phyloP scores from a whole-genome alignment of 306 rosid genomes.

The Vicia faba region DNA sequence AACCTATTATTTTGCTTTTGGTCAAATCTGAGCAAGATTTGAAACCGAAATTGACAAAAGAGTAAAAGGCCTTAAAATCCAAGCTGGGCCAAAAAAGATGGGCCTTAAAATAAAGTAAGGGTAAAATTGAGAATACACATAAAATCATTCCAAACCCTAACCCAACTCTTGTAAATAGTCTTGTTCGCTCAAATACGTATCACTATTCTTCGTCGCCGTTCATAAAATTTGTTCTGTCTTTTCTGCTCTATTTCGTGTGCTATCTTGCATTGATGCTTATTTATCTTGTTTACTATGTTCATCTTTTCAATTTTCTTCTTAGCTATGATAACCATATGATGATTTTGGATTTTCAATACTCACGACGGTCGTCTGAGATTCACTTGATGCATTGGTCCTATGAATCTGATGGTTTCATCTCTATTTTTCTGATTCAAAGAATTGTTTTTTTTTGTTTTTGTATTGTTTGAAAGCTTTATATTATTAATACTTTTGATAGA shows the following conservation, averaged over 20 bases:
- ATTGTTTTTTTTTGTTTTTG: no score
- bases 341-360: slow-evolving; percentile 37
- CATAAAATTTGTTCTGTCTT: no score
- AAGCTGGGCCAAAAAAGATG: background rate
- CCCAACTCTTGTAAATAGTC: slow-evolving; percentile 4
- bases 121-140: background rate
- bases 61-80: no score
- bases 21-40: no score
- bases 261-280: background rate
- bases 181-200: background rate
- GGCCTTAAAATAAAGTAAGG: background rate
- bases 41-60: no score
- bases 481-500: no score
- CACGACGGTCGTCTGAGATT: slow-evolving; percentile 48
- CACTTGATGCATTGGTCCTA: slow-evolving; percentile 36
- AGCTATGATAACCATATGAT: slow-evolving; percentile 20
- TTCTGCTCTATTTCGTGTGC: background rate
- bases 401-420: slow-evolving; percentile 40
- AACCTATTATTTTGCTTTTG: no score
- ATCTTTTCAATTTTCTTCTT: background rate
- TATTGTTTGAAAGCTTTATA: no score
- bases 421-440: background rate
- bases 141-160: background rate
- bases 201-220: background rate
- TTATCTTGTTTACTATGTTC: background rate